Percentiles rank a stretch among this genome's conserved stretches.
Conservation (phyloP, 176 grass and related monocot genomes). For the Ensete ventricosum region DNA sequence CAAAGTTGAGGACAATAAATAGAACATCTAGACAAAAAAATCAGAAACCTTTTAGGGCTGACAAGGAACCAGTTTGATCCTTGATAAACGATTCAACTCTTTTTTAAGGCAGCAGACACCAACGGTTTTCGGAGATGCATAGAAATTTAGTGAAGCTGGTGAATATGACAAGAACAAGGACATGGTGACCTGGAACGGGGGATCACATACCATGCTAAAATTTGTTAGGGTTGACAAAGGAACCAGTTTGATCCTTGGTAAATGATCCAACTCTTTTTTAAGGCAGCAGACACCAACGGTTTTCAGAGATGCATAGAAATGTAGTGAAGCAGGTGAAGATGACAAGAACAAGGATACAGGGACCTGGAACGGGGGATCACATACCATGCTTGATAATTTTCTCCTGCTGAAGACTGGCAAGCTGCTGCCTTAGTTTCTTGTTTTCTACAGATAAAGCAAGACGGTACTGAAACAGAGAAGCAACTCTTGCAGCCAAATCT, state of each 20-base stretch:
- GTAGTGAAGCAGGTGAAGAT: neutral
- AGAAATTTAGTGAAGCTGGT: slow-evolving; percentile 5
- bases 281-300: neutral
- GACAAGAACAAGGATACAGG: neutral
- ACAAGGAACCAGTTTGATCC: too few relatives aligned
- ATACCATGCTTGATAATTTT: slow-evolving; percentile 84
- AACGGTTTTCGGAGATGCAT: too few relatives aligned
- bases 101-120: neutral
- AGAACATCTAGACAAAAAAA: too few relatives aligned
- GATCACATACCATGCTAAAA: slow-evolving; percentile 48
- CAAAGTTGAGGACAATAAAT: too few relatives aligned
- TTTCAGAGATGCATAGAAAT: neutral
- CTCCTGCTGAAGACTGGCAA: slow-evolving; percentile 59
- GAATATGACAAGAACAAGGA: neutral
- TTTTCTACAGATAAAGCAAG: slow-evolving; percentile 79
- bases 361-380: neutral
- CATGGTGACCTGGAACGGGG: neutral
- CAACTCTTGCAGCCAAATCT: slow-evolving; percentile 68
- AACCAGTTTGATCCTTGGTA: too few relatives aligned
- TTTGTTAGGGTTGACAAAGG: too few relatives aligned
- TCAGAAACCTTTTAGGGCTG: too few relatives aligned
- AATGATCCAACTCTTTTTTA: neutral
- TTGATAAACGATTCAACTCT: neutral
- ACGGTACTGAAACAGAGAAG: slow-evolving; percentile 73
- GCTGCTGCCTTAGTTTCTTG: slow-evolving; percentile 56